These are phyloP conservation scores for Aspergillus ellipticus DNA, from an alignment of 495 filamentous ascomycete genomes.

Conservation along the genomic window DNA sequence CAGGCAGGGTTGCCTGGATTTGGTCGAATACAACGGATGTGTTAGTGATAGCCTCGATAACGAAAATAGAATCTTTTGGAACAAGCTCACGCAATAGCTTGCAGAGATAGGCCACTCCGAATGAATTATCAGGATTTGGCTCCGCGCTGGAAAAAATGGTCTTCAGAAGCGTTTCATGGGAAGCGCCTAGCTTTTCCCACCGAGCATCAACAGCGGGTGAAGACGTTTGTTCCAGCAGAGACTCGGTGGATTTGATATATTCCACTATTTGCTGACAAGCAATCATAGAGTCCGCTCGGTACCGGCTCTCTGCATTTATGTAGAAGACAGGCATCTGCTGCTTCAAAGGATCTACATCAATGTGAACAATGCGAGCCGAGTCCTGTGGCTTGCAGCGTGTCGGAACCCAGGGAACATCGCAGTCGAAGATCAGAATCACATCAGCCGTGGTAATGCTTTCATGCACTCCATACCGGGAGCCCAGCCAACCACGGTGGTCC, in stretches of 20 bases:
- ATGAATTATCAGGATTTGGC: neutral
- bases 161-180: neutral
- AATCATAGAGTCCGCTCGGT: neutral
- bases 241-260: neutral
- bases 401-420: conserved; percentile 71
- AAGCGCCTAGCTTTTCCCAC: no score
- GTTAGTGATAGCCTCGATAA: conserved; percentile 82
- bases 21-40: conserved; percentile 72
- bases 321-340: conserved; percentile 65
- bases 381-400: conserved; percentile 46
- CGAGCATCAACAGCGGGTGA: no score
- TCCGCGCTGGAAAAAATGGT: neutral
- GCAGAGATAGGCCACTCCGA: conserved; percentile 60
- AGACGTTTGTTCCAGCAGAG: neutral
- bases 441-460: conserved; percentile 69
- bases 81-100: conserved; percentile 55
- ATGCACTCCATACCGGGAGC: conserved; percentile 67
- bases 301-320: neutral
- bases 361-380: conserved; percentile 62
- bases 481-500: conserved; percentile 65
- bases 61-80: conserved; percentile 74
- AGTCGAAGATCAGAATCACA: conserved; percentile 80
- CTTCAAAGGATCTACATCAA: conserved; percentile 81
- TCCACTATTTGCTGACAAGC: conserved; percentile 1
- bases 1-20: conserved; percentile 65